These are phyloP conservation scores for Coemansia sp. DNA, from an alignment of 192 early-diverging fungal genomes.

Conservation along the genomic window DNA sequence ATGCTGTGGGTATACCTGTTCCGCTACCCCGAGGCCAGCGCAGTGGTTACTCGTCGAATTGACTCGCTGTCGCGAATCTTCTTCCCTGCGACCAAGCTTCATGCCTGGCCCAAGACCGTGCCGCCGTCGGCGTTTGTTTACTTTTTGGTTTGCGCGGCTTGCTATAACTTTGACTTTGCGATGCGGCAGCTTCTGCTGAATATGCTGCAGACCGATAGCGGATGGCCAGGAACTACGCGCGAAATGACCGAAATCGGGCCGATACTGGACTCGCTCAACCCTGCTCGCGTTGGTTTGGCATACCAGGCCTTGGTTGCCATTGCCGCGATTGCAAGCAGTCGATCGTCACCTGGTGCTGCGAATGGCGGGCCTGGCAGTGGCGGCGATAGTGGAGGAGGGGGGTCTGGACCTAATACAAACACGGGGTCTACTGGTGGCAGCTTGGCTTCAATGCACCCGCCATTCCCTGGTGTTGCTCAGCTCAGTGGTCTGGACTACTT, in stretches of 20 bases:
- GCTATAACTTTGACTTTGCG: conserved; percentile 58
- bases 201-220: conserved; percentile 54
- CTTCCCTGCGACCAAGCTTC: conserved; percentile 56
- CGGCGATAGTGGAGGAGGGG: not conserved
- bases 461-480: conserved; percentile 49
- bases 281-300: conserved; percentile 45
- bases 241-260: conserved; percentile 45
- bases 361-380: not conserved
- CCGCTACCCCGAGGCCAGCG: conserved; percentile 75
- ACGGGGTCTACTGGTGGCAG: not conserved
- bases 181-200: conserved; percentile 46
- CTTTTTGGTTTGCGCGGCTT: conserved; percentile 53
- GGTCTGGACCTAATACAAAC: not conserved
- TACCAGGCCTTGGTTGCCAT: conserved; percentile 52
- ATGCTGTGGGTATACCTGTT: conserved; percentile 95
- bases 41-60: conserved; percentile 48
- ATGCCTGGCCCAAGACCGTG: conserved; percentile 59
- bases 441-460: conserved; percentile 17
- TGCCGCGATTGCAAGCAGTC: conserved; percentile 43
- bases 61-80: conserved; percentile 56
- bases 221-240: conserved; percentile 52
- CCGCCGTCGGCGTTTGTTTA: conserved; percentile 51
- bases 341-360: not conserved
- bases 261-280: conserved; percentile 50
- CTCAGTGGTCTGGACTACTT: conserved; percentile 50